Base-by-base conservation (phyloP, 306 rosid genomes). In the Prunus mongolica region DNA sequence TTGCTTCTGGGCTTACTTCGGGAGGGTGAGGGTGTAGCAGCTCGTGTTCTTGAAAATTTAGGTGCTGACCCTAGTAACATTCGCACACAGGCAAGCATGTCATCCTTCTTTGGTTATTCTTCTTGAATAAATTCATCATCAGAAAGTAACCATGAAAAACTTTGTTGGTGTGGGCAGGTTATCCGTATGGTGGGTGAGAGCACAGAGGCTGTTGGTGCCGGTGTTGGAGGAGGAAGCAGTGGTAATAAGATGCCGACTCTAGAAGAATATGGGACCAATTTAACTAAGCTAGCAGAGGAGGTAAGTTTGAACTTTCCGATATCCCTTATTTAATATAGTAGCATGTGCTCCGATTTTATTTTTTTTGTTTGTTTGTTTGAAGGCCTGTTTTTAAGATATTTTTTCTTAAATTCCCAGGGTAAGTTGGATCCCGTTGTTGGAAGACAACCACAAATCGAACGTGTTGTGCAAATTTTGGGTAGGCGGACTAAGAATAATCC, bases 161-260 rank as follows among this genome's bases (percentile, higher is more conserved):
- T 67, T 60, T 44, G 28, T 56, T 78, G 77, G 63, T 65, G 69
- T 28, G 73, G 76, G 73, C 79, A 95, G 99, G 99, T 95, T 80
- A 95, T 92, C 84, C 97, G 99, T 73, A 95, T 95, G 99, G 97
- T 95, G 58, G 99, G 99, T 82, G 97, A 92, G 99, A 92, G 97
- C 88, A 86, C 97, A 6, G 99, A 95, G 78, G 93, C 89, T 80
- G 97, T 90, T 77, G 88, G 91, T 61, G 95, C 97, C 62, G 88
- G 93, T 77, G 96, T 91, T 81, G 97, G 96, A 51, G 88, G 91
- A 74, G 94, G 95, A 78, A 88, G 88, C 86, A 90, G 95, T 75
- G 88, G 93, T 75, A 95, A 88, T 71, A 92, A 95, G 88, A 92
- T 82, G 93, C 99, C 99, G 65, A 95, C 99, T n/a, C 84, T 95